Conservation (phyloP, 257 asterid species). For the Forsythia viridissima region DNA sequence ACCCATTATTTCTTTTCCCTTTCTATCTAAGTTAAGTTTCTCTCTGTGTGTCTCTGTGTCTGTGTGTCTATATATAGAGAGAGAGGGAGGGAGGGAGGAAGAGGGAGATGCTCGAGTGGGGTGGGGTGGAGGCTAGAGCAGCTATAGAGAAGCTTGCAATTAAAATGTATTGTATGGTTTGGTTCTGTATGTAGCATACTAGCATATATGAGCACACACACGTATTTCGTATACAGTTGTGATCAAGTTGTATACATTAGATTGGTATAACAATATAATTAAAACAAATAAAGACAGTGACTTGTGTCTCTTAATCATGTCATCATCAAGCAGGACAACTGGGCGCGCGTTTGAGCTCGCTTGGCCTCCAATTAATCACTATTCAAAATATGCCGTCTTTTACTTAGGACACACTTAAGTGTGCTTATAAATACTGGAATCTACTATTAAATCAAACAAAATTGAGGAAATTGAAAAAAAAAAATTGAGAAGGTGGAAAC, state of each 20-base stretch:
- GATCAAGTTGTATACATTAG: conserved; percentile 16
- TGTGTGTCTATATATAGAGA: neutral
- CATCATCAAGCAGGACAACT: conserved; percentile 30
- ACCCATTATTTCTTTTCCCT: conserved; percentile 41
- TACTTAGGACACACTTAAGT: too few species aligned
- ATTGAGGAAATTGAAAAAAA: too few species aligned
- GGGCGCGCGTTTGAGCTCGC: conserved; percentile 18
- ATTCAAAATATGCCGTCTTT: neutral
- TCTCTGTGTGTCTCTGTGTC: neutral
- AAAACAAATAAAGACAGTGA: conserved; percentile 35
- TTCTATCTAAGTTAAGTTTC: neutral
- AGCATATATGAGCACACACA: neutral
- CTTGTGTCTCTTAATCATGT: conserved; percentile 30
- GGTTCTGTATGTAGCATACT: neutral
- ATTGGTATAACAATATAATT: neutral
- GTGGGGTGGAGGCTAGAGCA: neutral
- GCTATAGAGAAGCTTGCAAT: neutral
- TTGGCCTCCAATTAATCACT: conserved; percentile 31
- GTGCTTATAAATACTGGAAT: too few species aligned
- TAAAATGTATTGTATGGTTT: conserved; percentile 1
- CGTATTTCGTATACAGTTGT: conserved; percentile 7
- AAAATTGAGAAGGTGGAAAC: too few species aligned
- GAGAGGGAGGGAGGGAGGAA: neutral
- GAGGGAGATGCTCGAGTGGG: neutral
- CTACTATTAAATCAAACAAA: too few species aligned